Conservation (phyloP, 805 yeast genomes). For the Grigorovia humatica region DNA sequence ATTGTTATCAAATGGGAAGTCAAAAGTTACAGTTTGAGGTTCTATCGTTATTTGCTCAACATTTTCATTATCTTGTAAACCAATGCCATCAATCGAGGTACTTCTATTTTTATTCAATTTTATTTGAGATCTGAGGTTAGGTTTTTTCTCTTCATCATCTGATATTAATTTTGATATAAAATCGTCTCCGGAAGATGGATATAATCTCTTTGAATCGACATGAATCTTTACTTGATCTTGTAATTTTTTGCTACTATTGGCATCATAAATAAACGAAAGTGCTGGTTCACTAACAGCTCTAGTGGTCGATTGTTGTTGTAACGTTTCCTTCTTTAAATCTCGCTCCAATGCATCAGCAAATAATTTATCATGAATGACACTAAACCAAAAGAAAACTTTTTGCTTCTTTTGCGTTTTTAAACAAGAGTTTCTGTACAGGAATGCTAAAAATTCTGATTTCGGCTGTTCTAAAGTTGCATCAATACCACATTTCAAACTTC, state of each 20-base stretch:
- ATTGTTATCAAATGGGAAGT: background rate
- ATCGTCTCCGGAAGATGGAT: background rate
- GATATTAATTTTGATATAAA: background rate
- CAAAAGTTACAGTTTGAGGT: background rate
- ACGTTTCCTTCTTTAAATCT: slow-evolving; percentile 70
- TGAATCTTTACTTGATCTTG: slow-evolving; percentile 39
- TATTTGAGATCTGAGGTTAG: background rate
- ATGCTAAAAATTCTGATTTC: slow-evolving; percentile 71
- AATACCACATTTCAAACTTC: slow-evolving; percentile 74
- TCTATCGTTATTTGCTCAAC: background rate
- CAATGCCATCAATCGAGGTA: background rate
- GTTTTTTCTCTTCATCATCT: background rate
- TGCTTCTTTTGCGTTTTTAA: slow-evolving; percentile 92
- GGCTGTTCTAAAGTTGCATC: slow-evolving; percentile 87
- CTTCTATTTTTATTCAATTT: background rate
- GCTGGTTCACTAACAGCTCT: slow-evolving; percentile 70
- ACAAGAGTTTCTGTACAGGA: slow-evolving; percentile 77
- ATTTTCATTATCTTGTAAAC: background rate
- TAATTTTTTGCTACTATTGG: slow-evolving; percentile 31
- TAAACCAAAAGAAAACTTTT: slow-evolving; percentile 93
- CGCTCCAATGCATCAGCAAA: slow-evolving; percentile 92
- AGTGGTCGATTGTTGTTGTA: slow-evolving; percentile 59
- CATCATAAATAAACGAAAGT: slow-evolving; percentile 58
- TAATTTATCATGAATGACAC: slow-evolving; percentile 85
- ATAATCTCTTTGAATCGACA: background rate